phyloP scores from a whole-genome alignment of 441 rosid genomes.

The Euphorbia neoarborescens region DNA sequence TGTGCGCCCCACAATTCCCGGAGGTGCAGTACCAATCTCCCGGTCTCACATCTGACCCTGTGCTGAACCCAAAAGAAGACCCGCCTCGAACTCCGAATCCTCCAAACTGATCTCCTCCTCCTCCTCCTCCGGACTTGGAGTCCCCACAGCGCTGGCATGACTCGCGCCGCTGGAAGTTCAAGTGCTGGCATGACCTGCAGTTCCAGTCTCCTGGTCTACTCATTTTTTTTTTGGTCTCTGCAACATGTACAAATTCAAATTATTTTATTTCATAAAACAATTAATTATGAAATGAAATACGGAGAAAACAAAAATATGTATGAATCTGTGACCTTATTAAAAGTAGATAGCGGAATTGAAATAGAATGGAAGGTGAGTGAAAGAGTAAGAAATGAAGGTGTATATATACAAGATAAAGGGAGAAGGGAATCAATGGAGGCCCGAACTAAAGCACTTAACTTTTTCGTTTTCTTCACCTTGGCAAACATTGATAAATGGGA shows the following conservation, averaged over 20 bases:
- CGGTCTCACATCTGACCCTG: slow-evolving; percentile 77
- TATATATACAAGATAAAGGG: slow-evolving; percentile 31
- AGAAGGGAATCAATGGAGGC: slow-evolving; percentile 9
- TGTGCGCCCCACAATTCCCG: slow-evolving; percentile 84
- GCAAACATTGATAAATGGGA: slow-evolving; percentile 41
- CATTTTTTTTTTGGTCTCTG: slow-evolving; percentile 36
- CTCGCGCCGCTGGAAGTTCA: slow-evolving; percentile 85
- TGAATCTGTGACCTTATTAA: neutral
- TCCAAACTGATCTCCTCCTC: slow-evolving; percentile 28
- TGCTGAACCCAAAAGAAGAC: slow-evolving; percentile 38
- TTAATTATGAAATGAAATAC: too few species aligned
- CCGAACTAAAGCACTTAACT: slow-evolving; percentile 6
- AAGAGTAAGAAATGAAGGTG: slow-evolving; percentile 19
- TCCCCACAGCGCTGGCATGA: slow-evolving; percentile 86
- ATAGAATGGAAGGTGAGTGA: neutral
- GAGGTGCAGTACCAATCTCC: slow-evolving; percentile 87
- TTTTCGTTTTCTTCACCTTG: slow-evolving; percentile 43
- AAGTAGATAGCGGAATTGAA: neutral
- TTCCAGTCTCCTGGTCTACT: slow-evolving; percentile 97
- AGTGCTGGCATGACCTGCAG: slow-evolving; percentile 83
- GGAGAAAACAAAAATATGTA: neutral
- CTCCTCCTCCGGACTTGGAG: slow-evolving; percentile 31
- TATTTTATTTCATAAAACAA: neutral
- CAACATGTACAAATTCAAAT: neutral
- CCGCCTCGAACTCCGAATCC: slow-evolving; percentile 41